Percentiles rank a stretch among this genome's conserved stretches.
Conservation (phyloP, 2,329 filamentous ascomycete species). For the Metarhizium humberi region DNA sequence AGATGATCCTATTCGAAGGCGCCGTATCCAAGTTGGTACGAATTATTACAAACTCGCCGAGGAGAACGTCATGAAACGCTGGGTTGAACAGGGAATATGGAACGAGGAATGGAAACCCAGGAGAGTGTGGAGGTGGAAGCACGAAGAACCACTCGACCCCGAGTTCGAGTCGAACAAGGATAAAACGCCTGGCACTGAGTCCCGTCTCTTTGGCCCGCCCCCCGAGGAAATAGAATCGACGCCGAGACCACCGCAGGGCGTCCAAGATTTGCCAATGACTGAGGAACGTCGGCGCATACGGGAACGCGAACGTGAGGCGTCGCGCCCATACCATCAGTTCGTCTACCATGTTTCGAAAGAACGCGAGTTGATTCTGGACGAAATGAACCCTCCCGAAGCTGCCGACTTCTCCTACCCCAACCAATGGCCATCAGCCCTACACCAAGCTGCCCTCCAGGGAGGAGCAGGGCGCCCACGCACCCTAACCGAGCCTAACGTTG, state of each 20-base stretch:
- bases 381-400: background rate
- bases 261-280: background rate
- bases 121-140: background rate
- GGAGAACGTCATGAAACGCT: constrained; percentile 1
- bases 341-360: constrained; percentile 8
- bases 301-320: constrained; percentile 5
- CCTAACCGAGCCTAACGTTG: no score
- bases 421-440: no score
- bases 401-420: no score
- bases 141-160: background rate
- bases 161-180: background rate
- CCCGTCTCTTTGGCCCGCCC: no score
- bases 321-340: constrained; percentile 11
- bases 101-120: background rate
- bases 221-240: background rate
- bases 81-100: constrained; percentile 6
- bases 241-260: background rate
- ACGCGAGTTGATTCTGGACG: constrained; percentile 7
- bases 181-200: no score
- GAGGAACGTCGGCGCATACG: background rate
- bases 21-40: background rate
- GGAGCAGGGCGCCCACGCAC: no score
- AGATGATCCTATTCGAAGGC: background rate
- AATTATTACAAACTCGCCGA: background rate
- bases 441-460: no score